Evolutionary conservation across 768 basidiomycete species (phyloP).

Genomic region (Butyriboletus loyo): DNA sequence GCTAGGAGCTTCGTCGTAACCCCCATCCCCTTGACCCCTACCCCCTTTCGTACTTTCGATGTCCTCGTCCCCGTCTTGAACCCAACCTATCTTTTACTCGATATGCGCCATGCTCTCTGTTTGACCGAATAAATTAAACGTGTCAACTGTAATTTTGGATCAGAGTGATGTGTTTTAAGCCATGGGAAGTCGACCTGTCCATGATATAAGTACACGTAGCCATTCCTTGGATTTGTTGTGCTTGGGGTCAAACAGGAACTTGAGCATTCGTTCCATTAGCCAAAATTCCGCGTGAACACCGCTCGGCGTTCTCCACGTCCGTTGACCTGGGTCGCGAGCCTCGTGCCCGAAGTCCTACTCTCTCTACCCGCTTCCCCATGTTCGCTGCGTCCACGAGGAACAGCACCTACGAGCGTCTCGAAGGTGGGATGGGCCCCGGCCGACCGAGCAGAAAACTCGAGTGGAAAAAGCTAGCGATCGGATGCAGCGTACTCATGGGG

Average conservation of each 20-base stretch:
- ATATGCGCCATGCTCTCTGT: constrained; percentile 1
- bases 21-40: constrained; percentile 21
- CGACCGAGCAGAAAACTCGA: constrained; percentile 34
- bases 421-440: constrained; percentile 55
- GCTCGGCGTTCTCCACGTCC: constrained; percentile 30
- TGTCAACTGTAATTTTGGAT: not conserved
- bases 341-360: constrained; percentile 19
- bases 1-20: constrained; percentile 55
- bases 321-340: constrained; percentile 24
- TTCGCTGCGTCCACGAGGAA: constrained; percentile 35
- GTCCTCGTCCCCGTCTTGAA: not conserved
- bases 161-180: not conserved
- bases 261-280: not conserved
- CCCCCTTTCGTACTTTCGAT: not conserved
- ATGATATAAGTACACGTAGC: not conserved
- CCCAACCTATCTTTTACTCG: constrained; percentile 4
- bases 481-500: constrained; percentile 51
- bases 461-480: constrained; percentile 71
- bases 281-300: constrained; percentile 23
- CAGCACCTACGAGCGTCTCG: constrained; percentile 56
- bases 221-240: not conserved
- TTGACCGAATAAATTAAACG: not conserved
- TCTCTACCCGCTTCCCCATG: constrained; percentile 16
- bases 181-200: not conserved
- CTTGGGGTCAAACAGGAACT: not conserved